Evolutionary conservation across 768 basidiomycete species (phyloP).

Genomic region (Suillus americanus): DNA sequence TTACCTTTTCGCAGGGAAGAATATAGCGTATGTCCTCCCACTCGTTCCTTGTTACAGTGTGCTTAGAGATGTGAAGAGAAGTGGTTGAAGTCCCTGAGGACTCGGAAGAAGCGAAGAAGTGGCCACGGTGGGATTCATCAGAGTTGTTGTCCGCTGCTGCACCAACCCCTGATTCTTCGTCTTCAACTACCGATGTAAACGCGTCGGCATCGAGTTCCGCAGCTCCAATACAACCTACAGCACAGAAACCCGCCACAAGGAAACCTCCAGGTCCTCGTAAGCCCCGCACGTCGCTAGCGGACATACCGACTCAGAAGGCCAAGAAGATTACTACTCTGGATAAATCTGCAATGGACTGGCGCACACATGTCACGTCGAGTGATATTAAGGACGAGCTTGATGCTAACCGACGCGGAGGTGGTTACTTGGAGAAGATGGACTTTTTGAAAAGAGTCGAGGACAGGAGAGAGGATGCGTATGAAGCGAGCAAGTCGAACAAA

Average conservation of each 20-base stretch:
- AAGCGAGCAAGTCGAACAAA: constrained; percentile 55
- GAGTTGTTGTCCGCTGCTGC: constrained; percentile 5
- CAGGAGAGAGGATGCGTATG: constrained; percentile 64
- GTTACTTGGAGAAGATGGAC: constrained; percentile 84
- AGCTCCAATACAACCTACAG: background rate
- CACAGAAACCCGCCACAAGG: constrained; percentile 8
- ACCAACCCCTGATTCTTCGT: constrained; percentile 10
- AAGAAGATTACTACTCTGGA: constrained; percentile 84
- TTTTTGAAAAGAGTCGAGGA: constrained; percentile 77
- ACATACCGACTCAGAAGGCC: constrained; percentile 56
- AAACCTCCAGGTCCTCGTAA: constrained; percentile 68
- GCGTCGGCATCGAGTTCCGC: background rate
- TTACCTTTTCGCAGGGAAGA: constrained; percentile 77
- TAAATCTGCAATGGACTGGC: constrained; percentile 88
- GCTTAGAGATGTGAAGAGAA: constrained; percentile 48
- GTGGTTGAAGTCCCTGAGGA: constrained; percentile 70
- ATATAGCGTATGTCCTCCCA: constrained; percentile 55
- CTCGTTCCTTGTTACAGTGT: constrained; percentile 1
- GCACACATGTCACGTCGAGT: constrained; percentile 52
- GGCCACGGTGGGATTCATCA: constrained; percentile 52
- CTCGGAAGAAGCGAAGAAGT: constrained; percentile 74
- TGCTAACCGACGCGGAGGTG: constrained; percentile 69
- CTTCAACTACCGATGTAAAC: background rate
- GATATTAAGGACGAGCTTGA: constrained; percentile 71
- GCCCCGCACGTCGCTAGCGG: constrained; percentile 54